Evolutionary conservation across 2,329 filamentous ascomycete species (phyloP).

Genomic region (Colletotrichum orbiculare): DNA sequence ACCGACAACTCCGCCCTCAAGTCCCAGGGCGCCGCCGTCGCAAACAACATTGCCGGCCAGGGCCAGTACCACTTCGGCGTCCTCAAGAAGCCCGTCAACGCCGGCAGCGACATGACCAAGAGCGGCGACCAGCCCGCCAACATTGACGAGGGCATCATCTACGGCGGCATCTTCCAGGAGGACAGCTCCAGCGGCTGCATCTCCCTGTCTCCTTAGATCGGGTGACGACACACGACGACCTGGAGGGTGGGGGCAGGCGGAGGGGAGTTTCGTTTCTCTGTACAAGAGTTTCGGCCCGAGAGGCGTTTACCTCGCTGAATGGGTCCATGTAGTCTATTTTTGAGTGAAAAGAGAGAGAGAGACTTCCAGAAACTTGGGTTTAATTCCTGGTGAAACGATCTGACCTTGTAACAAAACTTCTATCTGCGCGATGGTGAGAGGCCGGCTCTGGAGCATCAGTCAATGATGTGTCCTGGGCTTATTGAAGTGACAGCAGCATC

Average conservation of each 20-base stretch:
- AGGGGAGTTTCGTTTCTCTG: constrained; percentile 14
- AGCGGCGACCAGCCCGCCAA: constrained; percentile 58
- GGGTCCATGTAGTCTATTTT: too few species aligned
- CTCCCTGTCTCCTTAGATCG: constrained; percentile 16
- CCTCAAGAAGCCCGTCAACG: constrained; percentile 68
- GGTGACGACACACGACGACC: too few species aligned
- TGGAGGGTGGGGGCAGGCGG: neutral
- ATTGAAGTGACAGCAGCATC: too few species aligned
- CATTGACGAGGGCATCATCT: constrained; percentile 65
- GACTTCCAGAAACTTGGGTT: too few species aligned
- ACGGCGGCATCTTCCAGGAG: constrained; percentile 64
- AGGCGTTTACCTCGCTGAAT: too few species aligned
- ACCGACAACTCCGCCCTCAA: constrained; percentile 56
- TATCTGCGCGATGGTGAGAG: too few species aligned
- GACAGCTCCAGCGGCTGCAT: constrained; percentile 49
- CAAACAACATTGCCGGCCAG: constrained; percentile 64
- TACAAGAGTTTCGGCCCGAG: neutral
- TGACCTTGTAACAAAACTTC: too few species aligned
- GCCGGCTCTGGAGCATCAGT: too few species aligned
- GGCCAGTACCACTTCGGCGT: constrained; percentile 73
- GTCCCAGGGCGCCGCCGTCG: constrained; percentile 55
- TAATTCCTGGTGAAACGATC: too few species aligned
- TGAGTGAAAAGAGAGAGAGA: too few species aligned
- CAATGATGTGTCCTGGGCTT: too few species aligned
- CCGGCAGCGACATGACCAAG: constrained; percentile 56